Conservation (phyloP, 1,284 basidiomycete species). For the Apiotrichum montevideense region DNA sequence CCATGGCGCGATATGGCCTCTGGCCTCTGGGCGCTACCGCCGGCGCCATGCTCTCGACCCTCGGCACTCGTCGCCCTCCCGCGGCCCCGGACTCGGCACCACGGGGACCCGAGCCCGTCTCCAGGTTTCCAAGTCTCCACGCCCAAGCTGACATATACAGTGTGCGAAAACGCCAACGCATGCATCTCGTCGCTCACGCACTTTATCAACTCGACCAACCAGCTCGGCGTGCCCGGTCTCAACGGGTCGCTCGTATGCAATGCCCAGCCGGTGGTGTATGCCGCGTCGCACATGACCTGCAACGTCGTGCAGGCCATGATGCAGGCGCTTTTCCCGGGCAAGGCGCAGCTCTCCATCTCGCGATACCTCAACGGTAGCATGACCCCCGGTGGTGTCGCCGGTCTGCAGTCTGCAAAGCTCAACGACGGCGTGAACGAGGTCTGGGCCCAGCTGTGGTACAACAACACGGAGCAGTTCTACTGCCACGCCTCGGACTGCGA, state of each 20-base stretch:
- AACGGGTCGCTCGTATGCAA: constrained; percentile 22
- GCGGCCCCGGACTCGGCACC: too few species aligned
- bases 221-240: not conserved
- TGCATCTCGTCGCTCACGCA: constrained; percentile 3
- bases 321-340: constrained; percentile 62
- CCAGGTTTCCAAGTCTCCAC: too few species aligned
- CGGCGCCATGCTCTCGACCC: too few species aligned
- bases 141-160: constrained; percentile 11
- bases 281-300: constrained; percentile 35
- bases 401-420: constrained; percentile 17
- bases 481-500: constrained; percentile 65
- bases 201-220: not conserved
- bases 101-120: too few species aligned
- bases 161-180: constrained; percentile 22
- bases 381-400: constrained; percentile 52
- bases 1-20: too few species aligned
- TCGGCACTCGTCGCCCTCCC: too few species aligned
- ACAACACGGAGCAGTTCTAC: constrained; percentile 72
- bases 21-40: not conserved
- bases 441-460: constrained; percentile 72
- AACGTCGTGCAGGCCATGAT: constrained; percentile 65
- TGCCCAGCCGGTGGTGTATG: constrained; percentile 26
- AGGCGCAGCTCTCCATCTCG: constrained; percentile 65
- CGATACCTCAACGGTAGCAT: constrained; percentile 63
- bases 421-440: constrained; percentile 55